A percentile compares a stretch with the other conserved stretches of the same genome.
Conservation (phyloP, 176 grass and related monocot genomes). For the Thalia dealbata region DNA sequence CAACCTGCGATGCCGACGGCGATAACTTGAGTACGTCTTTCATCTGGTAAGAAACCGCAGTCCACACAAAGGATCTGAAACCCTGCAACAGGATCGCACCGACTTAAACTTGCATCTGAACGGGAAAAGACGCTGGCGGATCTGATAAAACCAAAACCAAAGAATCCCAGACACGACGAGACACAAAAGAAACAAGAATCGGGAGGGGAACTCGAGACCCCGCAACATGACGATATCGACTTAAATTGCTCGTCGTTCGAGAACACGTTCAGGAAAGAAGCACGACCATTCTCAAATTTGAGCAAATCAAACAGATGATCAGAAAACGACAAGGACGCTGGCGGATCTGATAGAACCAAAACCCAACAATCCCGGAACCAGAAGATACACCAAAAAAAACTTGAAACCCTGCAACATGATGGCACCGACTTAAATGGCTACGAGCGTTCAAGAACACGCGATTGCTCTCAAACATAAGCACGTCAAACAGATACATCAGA, state of each 20-base stretch:
- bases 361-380: no score
- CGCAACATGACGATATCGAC: no score
- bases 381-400: no score
- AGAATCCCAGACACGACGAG: no score
- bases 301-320: background rate
- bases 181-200: no score
- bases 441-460: no score
- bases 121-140: constrained; percentile 3
- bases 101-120: background rate
- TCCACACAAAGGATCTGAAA: constrained; percentile 78
- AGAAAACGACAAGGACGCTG: background rate
- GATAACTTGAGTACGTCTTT: constrained; percentile 68
- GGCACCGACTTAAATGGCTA: no score
- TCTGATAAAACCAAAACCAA: background rate
- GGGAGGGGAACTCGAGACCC: no score
- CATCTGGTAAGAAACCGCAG: constrained; percentile 71
- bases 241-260: no score
- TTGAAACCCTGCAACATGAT: no score
- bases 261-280: background rate
- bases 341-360: background rate
- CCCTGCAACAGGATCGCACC: constrained; percentile 31
- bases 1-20: constrained; percentile 55
- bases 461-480: no score
- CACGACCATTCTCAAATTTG: background rate
- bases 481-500: no score